These are phyloP conservation scores for Capronia americana DNA, from an alignment of 2,329 filamentous ascomycete species.

Conservation along the genomic window DNA sequence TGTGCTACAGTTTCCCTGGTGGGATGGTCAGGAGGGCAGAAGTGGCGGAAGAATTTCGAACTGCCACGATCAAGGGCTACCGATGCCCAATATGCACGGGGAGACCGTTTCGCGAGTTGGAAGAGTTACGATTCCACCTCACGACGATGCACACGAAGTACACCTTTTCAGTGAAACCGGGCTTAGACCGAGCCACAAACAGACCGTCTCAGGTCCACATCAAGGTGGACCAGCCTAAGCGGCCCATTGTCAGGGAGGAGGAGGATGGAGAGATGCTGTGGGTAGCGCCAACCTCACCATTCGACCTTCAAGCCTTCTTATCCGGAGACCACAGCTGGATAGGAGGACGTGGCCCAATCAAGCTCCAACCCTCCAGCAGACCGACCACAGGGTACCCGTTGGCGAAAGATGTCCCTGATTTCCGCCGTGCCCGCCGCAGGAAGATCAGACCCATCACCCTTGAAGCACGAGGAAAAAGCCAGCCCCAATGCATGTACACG, in stretches of 20 bases:
- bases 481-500: conserved; percentile 29
- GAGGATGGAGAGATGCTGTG: conserved; percentile 28
- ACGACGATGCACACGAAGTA: conserved; percentile 36
- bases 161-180: conserved; percentile 30
- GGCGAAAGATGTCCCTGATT: conserved; percentile 32
- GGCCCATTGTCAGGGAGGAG: conserved; percentile 12
- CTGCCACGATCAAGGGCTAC: conserved; percentile 32
- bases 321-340: conserved; percentile 34
- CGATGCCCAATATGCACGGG: conserved; percentile 34
- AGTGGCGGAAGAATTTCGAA: conserved; percentile 20
- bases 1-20: conserved; percentile 27
- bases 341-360: conserved; percentile 11
- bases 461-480: conserved; percentile 12
- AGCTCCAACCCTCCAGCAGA: conserved; percentile 11
- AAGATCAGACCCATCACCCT: conserved; percentile 31
- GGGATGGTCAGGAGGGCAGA: conserved; percentile 3
- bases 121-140: conserved; percentile 38
- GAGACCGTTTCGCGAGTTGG: conserved; percentile 25
- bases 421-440: conserved; percentile 29
- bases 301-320: conserved; percentile 35
- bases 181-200: conserved; percentile 13
- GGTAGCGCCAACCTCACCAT: conserved; percentile 33
- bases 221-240: conserved; percentile 24
- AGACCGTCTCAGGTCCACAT: conserved; percentile 26
- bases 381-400: conserved; percentile 22